Base-by-base conservation (phyloP, 345 rosid genomes). In the Eucalyptus tenuipes region DNA sequence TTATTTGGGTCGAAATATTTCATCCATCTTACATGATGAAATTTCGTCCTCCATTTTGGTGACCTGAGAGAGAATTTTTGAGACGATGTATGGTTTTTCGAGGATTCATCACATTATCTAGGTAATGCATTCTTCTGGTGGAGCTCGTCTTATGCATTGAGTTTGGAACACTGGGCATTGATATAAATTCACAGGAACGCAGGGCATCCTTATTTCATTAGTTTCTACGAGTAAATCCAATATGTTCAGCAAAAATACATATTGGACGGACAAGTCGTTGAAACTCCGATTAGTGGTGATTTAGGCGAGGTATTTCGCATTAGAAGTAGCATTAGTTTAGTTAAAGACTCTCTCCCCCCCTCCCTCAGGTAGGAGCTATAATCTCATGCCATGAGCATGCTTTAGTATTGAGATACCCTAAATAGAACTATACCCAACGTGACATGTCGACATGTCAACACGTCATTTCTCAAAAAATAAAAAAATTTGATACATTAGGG, bases 371-470 rank as follows among this genome's bases (percentile, higher is more conserved):
- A 33, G 13, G 33, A 71, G 45, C 80, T 68, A 68, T 24, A 33
- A 33, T 66, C 40, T 15, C 40, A 8, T 66, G 9, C 40, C 75
- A 66, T 9, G 24, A 16, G 80, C 44, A 9, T 68, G 81, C 25
- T 71, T 71, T 17, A 17, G 44, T 71, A 33, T 9, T 33, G 42
- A 37, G 12, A 71, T 20, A 10, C 5, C 45, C 10, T 52, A 52
- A 52, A 52, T 52, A 3, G 25, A 52, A 52, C 57, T 52, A 18
- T 4, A 18, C 10, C 10, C n/a, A n/a, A n/a, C n/a, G n/a, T 4
- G 1, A 18, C 55, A 18, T n/a, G n/a, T n/a, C 24, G 7, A 52
- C 3, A 52, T 52, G 4, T 52, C 0, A 25, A 7, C 1, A 0
- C 2, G 1, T 52, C 10, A 8, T 52, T 18, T 52, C 8, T 52